A percentile compares a stretch with the other conserved stretches of the same genome.
Conservation (phyloP, 2,329 filamentous ascomycete species). For the Paracoccidioides lutzii region DNA sequence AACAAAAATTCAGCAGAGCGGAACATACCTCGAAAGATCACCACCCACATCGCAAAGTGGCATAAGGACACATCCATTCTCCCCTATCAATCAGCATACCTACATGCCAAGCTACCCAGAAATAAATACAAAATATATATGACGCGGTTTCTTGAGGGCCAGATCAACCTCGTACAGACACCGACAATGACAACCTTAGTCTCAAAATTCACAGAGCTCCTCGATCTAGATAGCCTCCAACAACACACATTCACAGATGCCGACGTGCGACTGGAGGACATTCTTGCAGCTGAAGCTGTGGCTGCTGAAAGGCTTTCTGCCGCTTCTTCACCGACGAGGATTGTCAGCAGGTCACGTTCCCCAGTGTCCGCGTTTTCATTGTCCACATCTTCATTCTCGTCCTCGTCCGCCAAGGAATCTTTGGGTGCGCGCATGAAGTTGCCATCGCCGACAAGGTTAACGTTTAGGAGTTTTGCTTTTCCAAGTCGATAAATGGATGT, state of each 20-base stretch:
- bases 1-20: too few species aligned
- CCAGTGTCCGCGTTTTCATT: neutral
- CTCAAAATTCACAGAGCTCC: conserved; percentile 11
- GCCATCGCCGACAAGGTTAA: neutral
- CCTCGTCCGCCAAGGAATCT: neutral
- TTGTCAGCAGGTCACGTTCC: neutral
- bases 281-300: conserved; percentile 8
- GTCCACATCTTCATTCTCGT: neutral
- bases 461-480: neutral
- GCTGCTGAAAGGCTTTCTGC: conserved; percentile 4
- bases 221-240: conserved; percentile 5
- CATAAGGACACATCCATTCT: too few species aligned
- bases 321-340: conserved; percentile 26
- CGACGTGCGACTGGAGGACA: conserved; percentile 11
- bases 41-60: too few species aligned
- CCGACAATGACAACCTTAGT: neutral
- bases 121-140: too few species aligned
- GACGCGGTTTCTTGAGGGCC: too few species aligned
- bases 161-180: too few species aligned
- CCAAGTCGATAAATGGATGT: neutral
- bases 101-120: too few species aligned
- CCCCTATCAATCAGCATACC: too few species aligned
- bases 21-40: too few species aligned
- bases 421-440: neutral
- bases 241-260: conserved; percentile 7